Percentiles rank a stretch among this genome's conserved stretches.
These are phyloP conservation scores for Pouteria glomerata DNA, from an alignment of 148 eudicot genomes.

Conservation along the genomic window DNA sequence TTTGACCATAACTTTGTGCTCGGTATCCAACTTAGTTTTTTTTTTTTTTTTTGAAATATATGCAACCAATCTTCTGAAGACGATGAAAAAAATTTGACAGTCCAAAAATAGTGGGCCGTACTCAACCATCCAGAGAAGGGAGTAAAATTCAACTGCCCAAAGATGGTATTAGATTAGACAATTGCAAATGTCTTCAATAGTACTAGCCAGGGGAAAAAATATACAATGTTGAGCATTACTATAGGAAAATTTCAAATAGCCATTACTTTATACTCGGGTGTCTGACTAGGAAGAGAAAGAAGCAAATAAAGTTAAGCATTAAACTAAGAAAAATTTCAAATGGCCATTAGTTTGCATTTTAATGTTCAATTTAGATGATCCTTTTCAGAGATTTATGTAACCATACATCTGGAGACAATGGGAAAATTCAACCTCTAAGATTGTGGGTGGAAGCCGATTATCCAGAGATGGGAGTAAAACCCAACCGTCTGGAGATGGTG, in stretches of 20 bases:
- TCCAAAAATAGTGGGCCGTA: not conserved
- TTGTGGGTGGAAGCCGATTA: not conserved
- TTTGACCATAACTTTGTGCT: not conserved
- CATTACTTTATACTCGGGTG: not conserved
- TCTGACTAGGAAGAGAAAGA: not conserved
- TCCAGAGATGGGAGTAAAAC: not conserved
- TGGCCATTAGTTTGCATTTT: too few species aligned
- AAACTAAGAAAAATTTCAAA: not conserved
- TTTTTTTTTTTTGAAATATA: too few species aligned
- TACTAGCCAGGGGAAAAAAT: not conserved
- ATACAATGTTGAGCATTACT: not conserved
- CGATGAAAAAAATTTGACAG: too few species aligned
- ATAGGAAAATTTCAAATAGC: not conserved
- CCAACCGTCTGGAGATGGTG: not conserved
- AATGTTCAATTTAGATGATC: too few species aligned
- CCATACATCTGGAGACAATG: not conserved
- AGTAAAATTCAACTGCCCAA: not conserved
- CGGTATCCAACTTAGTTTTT: not conserved
- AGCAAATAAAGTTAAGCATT: too few species aligned
- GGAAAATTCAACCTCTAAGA: not conserved
- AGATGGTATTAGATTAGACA: not conserved
- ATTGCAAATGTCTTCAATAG: not conserved
- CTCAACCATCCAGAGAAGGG: not conserved
- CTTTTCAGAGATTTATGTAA: not conserved
- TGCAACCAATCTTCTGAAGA: not conserved